Percentiles rank a stretch among this genome's conserved stretches.
phyloP scores from a whole-genome alignment of 2,329 filamentous ascomycete genomes.

The Penicillium sp. region DNA sequence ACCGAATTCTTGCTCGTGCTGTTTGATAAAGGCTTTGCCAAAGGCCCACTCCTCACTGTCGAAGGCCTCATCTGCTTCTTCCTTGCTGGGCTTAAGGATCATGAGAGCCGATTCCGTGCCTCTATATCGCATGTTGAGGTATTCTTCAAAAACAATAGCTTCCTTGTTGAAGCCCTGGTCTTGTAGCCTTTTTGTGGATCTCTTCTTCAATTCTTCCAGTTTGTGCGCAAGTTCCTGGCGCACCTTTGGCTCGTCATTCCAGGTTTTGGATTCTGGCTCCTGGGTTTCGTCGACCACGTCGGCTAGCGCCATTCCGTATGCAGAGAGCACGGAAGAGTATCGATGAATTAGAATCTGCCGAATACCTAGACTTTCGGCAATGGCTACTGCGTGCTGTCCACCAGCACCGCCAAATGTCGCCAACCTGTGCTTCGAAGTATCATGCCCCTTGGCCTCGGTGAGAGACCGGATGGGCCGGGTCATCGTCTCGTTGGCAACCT shows the following conservation, averaged over 20 bases:
- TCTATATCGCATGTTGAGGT: slow-evolving; percentile 72
- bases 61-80: slow-evolving; percentile 50
- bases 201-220: slow-evolving; percentile 77
- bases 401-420: slow-evolving; percentile 89
- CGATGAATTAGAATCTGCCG: slow-evolving; percentile 79
- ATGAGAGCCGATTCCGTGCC: slow-evolving; percentile 41
- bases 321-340: slow-evolving; percentile 86
- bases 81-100: slow-evolving; percentile 25
- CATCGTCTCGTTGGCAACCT: slow-evolving; percentile 91
- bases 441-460: slow-evolving; percentile 85
- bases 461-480: slow-evolving; percentile 83
- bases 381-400: slow-evolving; percentile 89
- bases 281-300: slow-evolving; percentile 77
- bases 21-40: slow-evolving; percentile 78
- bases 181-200: slow-evolving; percentile 66
- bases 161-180: slow-evolving; percentile 77
- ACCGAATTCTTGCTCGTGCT: slow-evolving; percentile 90
- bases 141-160: slow-evolving; percentile 83
- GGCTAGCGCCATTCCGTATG: slow-evolving; percentile 87
- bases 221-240: slow-evolving; percentile 68
- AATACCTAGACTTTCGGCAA: slow-evolving; percentile 79
- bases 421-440: slow-evolving; percentile 80
- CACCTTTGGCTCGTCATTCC: slow-evolving; percentile 58
- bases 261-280: slow-evolving; percentile 64
- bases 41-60: slow-evolving; percentile 76